Conservation (phyloP, 306 rosid genomes). For the Medicago arabica region DNA sequence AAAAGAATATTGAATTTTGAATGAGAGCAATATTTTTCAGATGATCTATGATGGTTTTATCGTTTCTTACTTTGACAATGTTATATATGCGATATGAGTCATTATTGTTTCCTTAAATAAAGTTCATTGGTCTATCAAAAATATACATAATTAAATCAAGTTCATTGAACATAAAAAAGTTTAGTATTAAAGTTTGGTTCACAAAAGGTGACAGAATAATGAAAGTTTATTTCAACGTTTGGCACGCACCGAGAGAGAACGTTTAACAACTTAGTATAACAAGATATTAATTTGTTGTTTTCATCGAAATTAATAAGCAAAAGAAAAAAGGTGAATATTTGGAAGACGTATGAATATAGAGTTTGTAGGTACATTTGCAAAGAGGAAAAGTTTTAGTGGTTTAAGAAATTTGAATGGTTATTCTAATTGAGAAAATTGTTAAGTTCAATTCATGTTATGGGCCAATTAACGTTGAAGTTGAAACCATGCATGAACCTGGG, state of each 20-base stretch:
- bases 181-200: neutral
- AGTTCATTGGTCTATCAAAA: neutral
- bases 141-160: neutral
- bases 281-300: constrained; percentile 2
- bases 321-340: neutral
- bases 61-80: neutral
- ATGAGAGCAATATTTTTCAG: neutral
- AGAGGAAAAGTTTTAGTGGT: constrained; percentile 26
- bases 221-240: neutral
- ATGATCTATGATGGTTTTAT: too few species aligned
- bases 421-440: neutral
- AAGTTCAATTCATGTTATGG: constrained; percentile 30
- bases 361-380: constrained; percentile 17
- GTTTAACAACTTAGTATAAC: neutral
- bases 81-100: constrained; percentile 1
- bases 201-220: neutral
- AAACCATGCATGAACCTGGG: constrained; percentile 82
- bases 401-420: constrained; percentile 11
- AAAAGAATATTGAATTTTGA: neutral
- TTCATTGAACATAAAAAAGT: neutral
- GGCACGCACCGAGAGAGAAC: constrained; percentile 23
- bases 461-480: constrained; percentile 33
- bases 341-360: constrained; percentile 5
- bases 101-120: neutral
- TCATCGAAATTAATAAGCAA: neutral